Conservation (phyloP, 75 land plant genomes). For the Isoetes taiwanensis region DNA sequence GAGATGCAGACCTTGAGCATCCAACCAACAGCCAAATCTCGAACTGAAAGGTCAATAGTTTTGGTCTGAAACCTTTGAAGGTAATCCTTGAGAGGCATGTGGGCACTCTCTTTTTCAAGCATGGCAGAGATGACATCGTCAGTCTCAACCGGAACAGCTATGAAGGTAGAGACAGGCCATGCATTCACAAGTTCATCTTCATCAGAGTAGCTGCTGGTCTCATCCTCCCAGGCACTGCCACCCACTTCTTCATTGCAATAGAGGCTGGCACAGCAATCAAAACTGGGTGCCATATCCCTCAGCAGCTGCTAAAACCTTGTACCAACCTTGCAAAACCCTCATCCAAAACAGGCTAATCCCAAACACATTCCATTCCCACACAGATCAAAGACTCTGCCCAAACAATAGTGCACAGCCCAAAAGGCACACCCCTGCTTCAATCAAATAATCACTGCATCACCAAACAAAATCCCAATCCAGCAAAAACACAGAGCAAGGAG, state of each 20-base stretch:
- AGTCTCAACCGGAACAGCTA: slow-evolving; percentile 21
- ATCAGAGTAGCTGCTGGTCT: no score
- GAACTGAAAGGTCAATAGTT: slow-evolving; percentile 33
- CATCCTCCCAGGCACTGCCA: slow-evolving; percentile 12
- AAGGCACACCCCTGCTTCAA: no score
- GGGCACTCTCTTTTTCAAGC: slow-evolving; percentile 40
- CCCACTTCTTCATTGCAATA: slow-evolving; percentile 19
- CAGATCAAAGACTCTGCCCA: no score
- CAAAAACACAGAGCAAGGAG: no score
- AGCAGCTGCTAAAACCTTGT: no score
- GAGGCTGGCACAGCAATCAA: slow-evolving; percentile 14
- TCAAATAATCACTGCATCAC: no score
- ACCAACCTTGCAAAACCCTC: no score
- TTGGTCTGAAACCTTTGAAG: slow-evolving; percentile 27
- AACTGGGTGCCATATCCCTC: slow-evolving; percentile 20
- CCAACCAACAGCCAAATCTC: slow-evolving; percentile 59
- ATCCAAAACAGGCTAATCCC: no score
- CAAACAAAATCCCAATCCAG: no score
- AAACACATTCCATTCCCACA: no score
- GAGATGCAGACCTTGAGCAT: slow-evolving; percentile 45
- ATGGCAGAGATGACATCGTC: slow-evolving; percentile 30
- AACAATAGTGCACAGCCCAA: no score
- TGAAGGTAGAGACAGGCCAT: not conserved
- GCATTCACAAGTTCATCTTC: not conserved
- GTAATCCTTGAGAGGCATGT: slow-evolving; percentile 48